phyloP scores from a whole-genome alignment of 805 yeast species.

The Ogataea trehalophila region DNA sequence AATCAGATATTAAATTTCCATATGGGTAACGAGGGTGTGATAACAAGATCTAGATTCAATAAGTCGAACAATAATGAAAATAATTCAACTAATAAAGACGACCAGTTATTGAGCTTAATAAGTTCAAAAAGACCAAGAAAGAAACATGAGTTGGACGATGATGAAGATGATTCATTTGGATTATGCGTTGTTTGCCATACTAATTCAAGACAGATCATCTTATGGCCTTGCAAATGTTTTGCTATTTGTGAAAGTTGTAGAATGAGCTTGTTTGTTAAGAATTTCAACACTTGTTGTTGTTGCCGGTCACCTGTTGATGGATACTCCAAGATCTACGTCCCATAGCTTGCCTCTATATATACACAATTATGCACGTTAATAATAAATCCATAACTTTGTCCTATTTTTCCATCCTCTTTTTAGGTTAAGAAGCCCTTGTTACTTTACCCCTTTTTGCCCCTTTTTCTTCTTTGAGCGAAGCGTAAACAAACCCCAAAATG shows the following conservation, averaged over 20 bases:
- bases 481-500: slow-evolving; percentile 3
- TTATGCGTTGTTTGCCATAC: slow-evolving; percentile 80
- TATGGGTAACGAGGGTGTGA: slow-evolving; percentile 9
- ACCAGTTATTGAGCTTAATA: slow-evolving; percentile 15
- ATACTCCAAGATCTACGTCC: slow-evolving; percentile 54
- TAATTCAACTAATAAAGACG: slow-evolving; percentile 19
- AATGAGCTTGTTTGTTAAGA: slow-evolving; percentile 62
- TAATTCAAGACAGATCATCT: slow-evolving; percentile 65
- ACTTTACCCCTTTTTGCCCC: too few relatives aligned
- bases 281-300: slow-evolving; percentile 77
- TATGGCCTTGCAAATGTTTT: slow-evolving; percentile 93
- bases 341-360: slow-evolving; percentile 28
- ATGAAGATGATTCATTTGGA: slow-evolving; percentile 31
- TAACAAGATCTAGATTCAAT: slow-evolving; percentile 29
- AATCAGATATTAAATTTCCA: slow-evolving; percentile 29
- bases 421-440: too few relatives aligned
- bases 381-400: neutral
- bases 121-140: neutral
- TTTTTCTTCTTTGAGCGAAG: too few relatives aligned
- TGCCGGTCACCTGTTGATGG: slow-evolving; percentile 74
- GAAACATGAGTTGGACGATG: slow-evolving; percentile 11
- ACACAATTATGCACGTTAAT: neutral
- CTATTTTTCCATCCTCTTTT: too few relatives aligned
- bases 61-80: slow-evolving; percentile 19
- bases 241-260: slow-evolving; percentile 86